phyloP scores from a whole-genome alignment of 208 protist genomes.

The Trichomonas vaginalis region DNA sequence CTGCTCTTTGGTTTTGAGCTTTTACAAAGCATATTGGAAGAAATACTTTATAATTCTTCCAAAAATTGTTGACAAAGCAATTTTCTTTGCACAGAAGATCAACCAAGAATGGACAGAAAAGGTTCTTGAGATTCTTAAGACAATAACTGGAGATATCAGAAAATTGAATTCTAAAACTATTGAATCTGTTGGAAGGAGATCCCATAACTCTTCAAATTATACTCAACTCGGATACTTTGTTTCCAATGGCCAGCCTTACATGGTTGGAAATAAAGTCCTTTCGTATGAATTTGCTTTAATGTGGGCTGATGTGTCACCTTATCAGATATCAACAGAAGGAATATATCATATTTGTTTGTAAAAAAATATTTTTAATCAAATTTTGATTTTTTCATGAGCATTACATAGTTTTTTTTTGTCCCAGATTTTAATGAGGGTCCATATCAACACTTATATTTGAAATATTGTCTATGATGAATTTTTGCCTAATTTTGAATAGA shows the following conservation, averaged over 20 bases:
- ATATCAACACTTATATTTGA: too few relatives aligned
- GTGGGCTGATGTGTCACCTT: neutral
- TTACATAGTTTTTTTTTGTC: too few relatives aligned
- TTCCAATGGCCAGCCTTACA: neutral
- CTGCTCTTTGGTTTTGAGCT: neutral
- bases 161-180: neutral
- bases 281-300: neutral
- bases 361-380: neutral
- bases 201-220: neutral
- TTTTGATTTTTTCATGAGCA: too few relatives aligned
- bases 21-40: neutral
- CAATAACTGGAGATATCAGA: neutral
- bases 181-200: neutral
- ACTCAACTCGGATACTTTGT: neutral
- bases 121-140: neutral
- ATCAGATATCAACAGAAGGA: neutral
- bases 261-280: neutral
- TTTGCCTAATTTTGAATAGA: too few relatives aligned
- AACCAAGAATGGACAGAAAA: neutral
- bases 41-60: neutral
- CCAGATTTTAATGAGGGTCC: too few relatives aligned
- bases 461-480: too few relatives aligned
- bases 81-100: neutral
- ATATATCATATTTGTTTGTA: neutral
- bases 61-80: neutral